Evolutionary conservation across 108 stramenopile genomes (phyloP), one percentile per base, ranked within the genome.

Genomic region (Cyclotella baltica): DNA sequence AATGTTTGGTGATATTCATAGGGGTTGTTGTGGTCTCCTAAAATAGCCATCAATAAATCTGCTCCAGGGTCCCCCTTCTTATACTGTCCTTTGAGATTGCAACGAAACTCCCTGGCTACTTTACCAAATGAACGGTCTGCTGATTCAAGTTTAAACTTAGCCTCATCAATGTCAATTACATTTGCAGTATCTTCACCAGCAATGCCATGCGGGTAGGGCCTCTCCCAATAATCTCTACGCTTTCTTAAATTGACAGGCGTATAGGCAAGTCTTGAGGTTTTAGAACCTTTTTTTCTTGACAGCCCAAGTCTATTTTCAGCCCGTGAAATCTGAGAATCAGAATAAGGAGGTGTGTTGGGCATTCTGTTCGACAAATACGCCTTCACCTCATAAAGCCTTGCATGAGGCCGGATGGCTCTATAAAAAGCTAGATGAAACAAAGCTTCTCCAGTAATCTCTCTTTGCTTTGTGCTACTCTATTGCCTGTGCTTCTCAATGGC

Each of bases 1-100:
- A 51, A 37, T n/a, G 15, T 20, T 37, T 38, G 30, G 23, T 28
- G 6, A 59, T 37, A 25, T 38, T 58, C 30, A 29, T 55, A 61
- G 0, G 27, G 55, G 36, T 38, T 72, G 58, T 61, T 61, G 58
- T 40, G 27, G 33, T 68, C 50, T 23, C 29, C 71, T 3, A n/a
- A 37, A 36, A 72, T 61, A 23, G 71, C 71, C 58, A 72, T 72
- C 22, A 61, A 2, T 5, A 30, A 25, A 29, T 58, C 38, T n/a
- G 40, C 3, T 34, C 57, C 57, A 27, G 30, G 37, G 11, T 58
- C 59, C 16, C 59, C 34, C 30, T 72, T 61, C 36, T 58, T 57
- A 34, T 36, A 29, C 20, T 55, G n/a, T n/a, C n/a, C n/a, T n/a
- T n/a, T n/a, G n/a, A n/a, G n/a, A n/a, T n/a, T n/a, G n/a, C n/a